Evolutionary conservation across 2,329 filamentous ascomycete genomes (phyloP), one percentile per base, ranked within the genome.

Genomic region (Fusarium sublunatum): DNA sequence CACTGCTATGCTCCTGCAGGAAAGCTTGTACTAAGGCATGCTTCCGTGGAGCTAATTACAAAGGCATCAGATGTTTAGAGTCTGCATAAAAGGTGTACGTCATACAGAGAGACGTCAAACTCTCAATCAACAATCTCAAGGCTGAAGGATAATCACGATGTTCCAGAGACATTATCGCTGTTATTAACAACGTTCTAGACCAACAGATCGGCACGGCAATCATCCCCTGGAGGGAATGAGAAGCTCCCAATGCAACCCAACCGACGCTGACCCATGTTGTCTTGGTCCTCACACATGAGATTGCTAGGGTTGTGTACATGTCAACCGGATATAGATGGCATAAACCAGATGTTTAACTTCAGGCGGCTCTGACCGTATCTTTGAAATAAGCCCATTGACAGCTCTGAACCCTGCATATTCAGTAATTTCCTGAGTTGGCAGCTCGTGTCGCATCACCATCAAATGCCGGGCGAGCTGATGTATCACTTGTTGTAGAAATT

Each of bases 161-260:
- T 19, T 19, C 19, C 3, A 3, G 36, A 36, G 36, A 36, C 12
- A 42, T 54, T 39, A 43, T 39, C 34, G 15, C 34, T 28, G 13
- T 24, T 51, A 34, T 38, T 41, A 34, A 40, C 11, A 43, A 44
- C 19, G 50, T 58, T 52, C 59, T 57, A 64, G 64, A 66, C 61
- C 53, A 26, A 44, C 26, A 46, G 67, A 70, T 69, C 61, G 53
- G 46, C 64, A 55, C 13, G 12, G 15, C 41, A 45, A 35, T 34
- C 31, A 34, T 55, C 29, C 60, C 42, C 34, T 46, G 19, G 46
- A 28, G 15, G 25, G 29, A 34, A 28, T 40, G 19, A 35, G 38
- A 56, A 48, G 48, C 34, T 55, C 28, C 25, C 6, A 50, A 57
- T 52, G 29, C 39, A 39, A 64, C 55, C 46, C 40, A 39, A 42